Base-by-base conservation (phyloP, 2,329 filamentous ascomycete species). In the Chaetoscypha palmicola region DNA sequence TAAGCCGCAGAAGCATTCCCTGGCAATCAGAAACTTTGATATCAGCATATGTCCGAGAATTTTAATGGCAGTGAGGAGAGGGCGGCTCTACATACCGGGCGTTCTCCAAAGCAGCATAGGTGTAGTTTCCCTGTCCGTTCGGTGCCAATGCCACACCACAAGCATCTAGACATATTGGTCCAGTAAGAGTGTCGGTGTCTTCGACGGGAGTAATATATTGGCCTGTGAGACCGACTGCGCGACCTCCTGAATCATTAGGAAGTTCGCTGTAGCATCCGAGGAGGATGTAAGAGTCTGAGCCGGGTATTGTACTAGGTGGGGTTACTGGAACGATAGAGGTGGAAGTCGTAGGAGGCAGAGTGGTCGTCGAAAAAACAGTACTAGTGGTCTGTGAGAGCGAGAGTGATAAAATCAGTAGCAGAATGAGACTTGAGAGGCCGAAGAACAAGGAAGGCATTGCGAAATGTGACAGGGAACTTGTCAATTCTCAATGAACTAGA, bases 231-330 rank as follows among this genome's bases (percentile, higher is more conserved):
- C 46, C 48, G 7, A 54, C 32, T 26, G 48, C 46, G 5, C 37
- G 43, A 14, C 31, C 32, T 16, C 41, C 38, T 5, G 32, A 21
- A 8, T 11, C 22, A 10, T 32, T 5, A 3, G 38, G 24, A 22
- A 47, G 45, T 43, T 54, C 49, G n/a, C 43, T 46, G 30, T 49
- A 54, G 38, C 50, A 52, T n/a, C 52, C 50, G 5, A 49, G 22
- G 3, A 49, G 30, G 24, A 38, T 20, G 36, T 47, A 50, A 17
- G 45, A 17, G 17, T 34, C 32, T 19, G 41, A 22, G 20, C 16
- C 33, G 4, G 39, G 10, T 9, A 20, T 14, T 14, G 36, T 7
- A 5, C 34, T 42, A 10, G 43, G 22, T 14, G 33, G 20, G 14
- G 11, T 17, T 12, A 43, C 38, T 16, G 30, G 16, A 9, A 10